phyloP scores from a whole-genome alignment of 352 stramenopile species.

The Phytophthora kernoviae region DNA sequence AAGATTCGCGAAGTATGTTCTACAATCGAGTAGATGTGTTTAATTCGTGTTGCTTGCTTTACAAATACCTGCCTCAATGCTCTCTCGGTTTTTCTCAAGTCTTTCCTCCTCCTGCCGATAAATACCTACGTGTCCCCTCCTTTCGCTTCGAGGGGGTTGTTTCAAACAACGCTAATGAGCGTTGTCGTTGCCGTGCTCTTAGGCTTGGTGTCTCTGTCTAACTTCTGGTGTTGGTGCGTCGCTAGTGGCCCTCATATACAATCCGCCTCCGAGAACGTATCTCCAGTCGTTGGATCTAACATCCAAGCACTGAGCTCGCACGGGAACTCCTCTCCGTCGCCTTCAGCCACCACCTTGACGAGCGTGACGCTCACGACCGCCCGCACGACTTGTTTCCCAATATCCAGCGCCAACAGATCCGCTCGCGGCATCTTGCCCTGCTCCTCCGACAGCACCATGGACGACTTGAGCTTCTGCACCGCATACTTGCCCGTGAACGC shows the following conservation, averaged over 20 bases:
- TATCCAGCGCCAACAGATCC: slow-evolving; percentile 45
- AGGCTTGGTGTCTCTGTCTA: slow-evolving; percentile 28
- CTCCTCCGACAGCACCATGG: slow-evolving; percentile 56
- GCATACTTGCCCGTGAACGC: slow-evolving; percentile 73
- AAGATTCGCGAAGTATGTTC: too few relatives aligned
- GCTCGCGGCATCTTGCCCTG: slow-evolving; percentile 45
- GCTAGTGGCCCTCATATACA: slow-evolving; percentile 29
- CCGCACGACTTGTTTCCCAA: slow-evolving; percentile 60
- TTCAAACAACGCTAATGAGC: slow-evolving; percentile 7
- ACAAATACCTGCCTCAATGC: not conserved
- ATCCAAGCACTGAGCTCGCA: slow-evolving; percentile 67
- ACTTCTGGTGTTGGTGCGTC: slow-evolving; percentile 14
- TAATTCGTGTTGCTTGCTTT: slow-evolving; percentile 13
- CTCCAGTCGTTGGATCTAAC: slow-evolving; percentile 39
- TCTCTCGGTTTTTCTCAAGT: slow-evolving; percentile 6
- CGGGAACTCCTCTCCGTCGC: slow-evolving; percentile 56
- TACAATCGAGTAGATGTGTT: slow-evolving; percentile 1
- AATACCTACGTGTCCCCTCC: slow-evolving; percentile 47
- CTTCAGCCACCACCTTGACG: slow-evolving; percentile 51
- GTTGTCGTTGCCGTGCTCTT: slow-evolving; percentile 22
- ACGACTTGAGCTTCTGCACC: slow-evolving; percentile 67
- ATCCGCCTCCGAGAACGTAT: slow-evolving; percentile 49
- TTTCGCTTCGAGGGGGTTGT: slow-evolving; percentile 18
- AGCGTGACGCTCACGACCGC: slow-evolving; percentile 69
- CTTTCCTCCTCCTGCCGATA: slow-evolving; percentile 33